Evolutionary conservation across 2,329 filamentous ascomycete species (phyloP).

Genomic region (Scedosporium aurantiacum): DNA sequence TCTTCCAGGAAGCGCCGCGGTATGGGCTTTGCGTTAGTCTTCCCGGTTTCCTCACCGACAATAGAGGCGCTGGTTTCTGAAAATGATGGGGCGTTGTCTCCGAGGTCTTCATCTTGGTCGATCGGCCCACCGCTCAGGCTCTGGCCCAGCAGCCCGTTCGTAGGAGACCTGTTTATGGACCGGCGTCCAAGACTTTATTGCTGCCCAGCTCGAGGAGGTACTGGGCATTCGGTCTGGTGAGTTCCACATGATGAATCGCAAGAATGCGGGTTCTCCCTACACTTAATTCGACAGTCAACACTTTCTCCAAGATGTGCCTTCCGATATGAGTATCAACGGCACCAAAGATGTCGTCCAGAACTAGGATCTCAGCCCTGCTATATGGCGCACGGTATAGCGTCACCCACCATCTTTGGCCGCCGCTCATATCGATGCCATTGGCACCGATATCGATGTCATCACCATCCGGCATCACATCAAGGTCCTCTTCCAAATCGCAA

Average conservation of each 20-base stretch:
- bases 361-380: conserved; percentile 10
- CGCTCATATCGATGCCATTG: conserved; percentile 10
- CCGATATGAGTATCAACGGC: conserved; percentile 63
- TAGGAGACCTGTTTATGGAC: no score
- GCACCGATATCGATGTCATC: conserved; percentile 55
- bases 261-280: not conserved
- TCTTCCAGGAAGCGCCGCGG: no score
- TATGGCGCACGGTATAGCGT: conserved; percentile 15
- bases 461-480: conserved; percentile 55
- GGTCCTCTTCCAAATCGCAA: conserved; percentile 64
- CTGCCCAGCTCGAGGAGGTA: conserved; percentile 21
- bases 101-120: no score
- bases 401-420: conserved; percentile 12
- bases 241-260: not conserved
- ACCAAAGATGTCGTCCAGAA: conserved; percentile 78
- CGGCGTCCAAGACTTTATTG: conserved; percentile 16
- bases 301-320: not conserved
- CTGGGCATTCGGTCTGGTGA: not conserved
- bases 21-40: no score
- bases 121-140: no score
- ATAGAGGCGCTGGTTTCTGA: no score
- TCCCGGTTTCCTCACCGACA: no score
- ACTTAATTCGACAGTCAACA: not conserved
- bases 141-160: no score
- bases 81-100: no score